Conservation (phyloP, 805 yeast species). For the Scheffersomyces coipomensis region DNA sequence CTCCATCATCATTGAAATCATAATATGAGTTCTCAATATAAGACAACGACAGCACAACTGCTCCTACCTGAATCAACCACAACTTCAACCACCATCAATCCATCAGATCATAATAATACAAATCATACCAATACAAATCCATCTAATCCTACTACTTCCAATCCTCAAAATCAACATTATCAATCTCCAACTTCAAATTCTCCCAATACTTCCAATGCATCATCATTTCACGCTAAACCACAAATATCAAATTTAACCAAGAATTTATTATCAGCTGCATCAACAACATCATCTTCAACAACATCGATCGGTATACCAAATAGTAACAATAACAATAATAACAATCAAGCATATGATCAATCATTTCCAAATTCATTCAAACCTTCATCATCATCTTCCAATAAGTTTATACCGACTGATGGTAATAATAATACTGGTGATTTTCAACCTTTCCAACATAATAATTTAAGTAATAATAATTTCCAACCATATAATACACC, state of each 20-base stretch:
- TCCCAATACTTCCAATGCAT: not conserved
- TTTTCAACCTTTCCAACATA: not conserved
- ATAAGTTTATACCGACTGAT: conserved; percentile 9
- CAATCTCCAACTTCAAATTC: too few relatives aligned
- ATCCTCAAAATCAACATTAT: too few relatives aligned
- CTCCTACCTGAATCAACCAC: not conserved
- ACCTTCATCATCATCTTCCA: conserved; percentile 8
- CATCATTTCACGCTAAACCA: conserved; percentile 6
- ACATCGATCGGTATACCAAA: not conserved
- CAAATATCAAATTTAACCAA: conserved; percentile 31
- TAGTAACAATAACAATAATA: not conserved
- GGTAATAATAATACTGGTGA: not conserved
- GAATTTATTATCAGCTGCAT: conserved; percentile 20
- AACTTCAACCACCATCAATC: too few relatives aligned
- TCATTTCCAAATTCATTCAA: not conserved
- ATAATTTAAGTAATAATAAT: not conserved
- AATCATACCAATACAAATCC: not conserved
- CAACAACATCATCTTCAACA: conserved; percentile 1
- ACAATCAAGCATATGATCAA: too few relatives aligned
- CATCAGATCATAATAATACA: too few relatives aligned
- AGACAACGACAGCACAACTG: not conserved
- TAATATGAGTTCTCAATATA: not conserved
- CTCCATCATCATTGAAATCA: too few relatives aligned
- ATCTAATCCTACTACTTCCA: not conserved
- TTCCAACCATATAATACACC: not conserved